Conservation (phyloP, 768 basidiomycete species). For the Thelephora aurantiotincta region DNA sequence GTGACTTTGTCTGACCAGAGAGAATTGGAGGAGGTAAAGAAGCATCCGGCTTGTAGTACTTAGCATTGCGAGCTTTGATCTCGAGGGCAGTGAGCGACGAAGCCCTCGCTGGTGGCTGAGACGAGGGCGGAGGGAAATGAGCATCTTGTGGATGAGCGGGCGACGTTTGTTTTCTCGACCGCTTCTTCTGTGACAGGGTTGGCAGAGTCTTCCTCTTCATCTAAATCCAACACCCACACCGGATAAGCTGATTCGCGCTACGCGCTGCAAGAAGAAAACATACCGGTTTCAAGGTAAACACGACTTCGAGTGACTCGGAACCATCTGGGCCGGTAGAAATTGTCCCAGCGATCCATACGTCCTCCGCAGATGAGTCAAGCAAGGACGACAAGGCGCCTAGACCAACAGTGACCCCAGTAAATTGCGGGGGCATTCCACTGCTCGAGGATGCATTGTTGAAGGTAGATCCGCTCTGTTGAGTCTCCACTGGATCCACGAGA, state of each 20-base stretch:
- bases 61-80: no score
- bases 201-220: background rate
- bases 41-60: no score
- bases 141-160: background rate
- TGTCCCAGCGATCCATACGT: background rate
- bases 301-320: background rate
- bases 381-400: background rate
- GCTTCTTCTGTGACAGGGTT: background rate
- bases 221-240: background rate
- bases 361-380: background rate
- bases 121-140: no score
- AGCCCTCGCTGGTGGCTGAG: no score
- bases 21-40: no score
- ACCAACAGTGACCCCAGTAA: background rate
- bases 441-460: background rate
- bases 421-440: background rate
- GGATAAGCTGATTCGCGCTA: background rate
- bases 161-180: background rate
- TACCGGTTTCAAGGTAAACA: background rate
- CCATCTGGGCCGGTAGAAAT: background rate
- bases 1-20: no score
- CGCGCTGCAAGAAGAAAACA: background rate
- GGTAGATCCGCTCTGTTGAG: background rate
- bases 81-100: no score
- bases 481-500: background rate